Conservation (phyloP, 352 stramenopile species). For the Globisporangium mamillatum region DNA sequence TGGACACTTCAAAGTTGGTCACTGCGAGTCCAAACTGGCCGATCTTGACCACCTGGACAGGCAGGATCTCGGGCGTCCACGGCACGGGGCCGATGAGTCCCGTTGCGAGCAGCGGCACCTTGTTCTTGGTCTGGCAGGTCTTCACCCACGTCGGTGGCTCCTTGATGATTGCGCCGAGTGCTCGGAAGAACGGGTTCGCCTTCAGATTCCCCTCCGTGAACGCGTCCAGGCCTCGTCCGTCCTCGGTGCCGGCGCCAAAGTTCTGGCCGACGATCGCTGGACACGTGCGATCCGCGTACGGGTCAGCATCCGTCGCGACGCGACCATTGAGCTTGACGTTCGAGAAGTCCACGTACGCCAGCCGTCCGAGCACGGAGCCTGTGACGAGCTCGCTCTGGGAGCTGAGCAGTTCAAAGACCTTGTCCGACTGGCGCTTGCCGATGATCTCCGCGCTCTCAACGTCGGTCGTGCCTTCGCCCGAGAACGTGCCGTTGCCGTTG, state of each 20-base stretch:
- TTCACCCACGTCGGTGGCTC: constrained; percentile 35
- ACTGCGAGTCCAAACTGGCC: constrained; percentile 49
- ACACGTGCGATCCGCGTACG: constrained; percentile 37
- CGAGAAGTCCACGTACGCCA: constrained; percentile 49
- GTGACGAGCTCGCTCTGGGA: constrained; percentile 20
- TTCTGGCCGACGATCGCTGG: constrained; percentile 45
- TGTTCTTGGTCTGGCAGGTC: constrained; percentile 36
- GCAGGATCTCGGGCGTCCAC: constrained; percentile 43
- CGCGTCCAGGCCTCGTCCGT: constrained; percentile 28
- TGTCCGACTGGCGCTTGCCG: constrained; percentile 32
- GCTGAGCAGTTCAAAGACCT: constrained; percentile 27
- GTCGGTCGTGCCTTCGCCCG: constrained; percentile 26
- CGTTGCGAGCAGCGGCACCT: constrained; percentile 34
- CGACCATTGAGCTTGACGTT: constrained; percentile 29
- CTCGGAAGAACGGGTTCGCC: constrained; percentile 28
- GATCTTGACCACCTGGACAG: constrained; percentile 51
- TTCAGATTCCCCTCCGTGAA: constrained; percentile 37
- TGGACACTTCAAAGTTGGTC: constrained; percentile 58
- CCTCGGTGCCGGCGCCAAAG: constrained; percentile 44
- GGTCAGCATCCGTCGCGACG: constrained; percentile 16
- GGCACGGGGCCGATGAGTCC: constrained; percentile 37
- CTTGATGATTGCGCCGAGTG: constrained; percentile 24
- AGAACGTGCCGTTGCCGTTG: constrained; percentile 42
- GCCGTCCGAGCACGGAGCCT: constrained; percentile 23
- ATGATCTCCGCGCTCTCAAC: constrained; percentile 44